Evolutionary conservation across 495 filamentous ascomycete genomes (phyloP).

Genomic region (Hapsidospora chrysogenum): DNA sequence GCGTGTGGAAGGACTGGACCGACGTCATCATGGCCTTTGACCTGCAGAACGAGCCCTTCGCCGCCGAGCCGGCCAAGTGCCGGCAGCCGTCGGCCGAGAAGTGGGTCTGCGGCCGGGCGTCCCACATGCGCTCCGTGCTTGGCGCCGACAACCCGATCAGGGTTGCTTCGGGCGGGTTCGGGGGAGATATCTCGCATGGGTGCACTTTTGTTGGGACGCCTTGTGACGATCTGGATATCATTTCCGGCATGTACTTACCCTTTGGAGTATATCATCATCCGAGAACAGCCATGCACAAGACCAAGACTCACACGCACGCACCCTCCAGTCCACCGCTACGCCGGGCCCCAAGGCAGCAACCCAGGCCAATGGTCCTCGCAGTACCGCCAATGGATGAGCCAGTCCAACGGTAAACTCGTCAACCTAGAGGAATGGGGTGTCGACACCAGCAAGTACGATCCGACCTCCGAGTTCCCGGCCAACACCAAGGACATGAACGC

Average conservation of each 20-base stretch:
- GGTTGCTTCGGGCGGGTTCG: constrained; percentile 12
- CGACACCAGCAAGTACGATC: constrained; percentile 3
- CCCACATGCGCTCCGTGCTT: constrained; percentile 7
- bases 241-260: constrained; percentile 4
- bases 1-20: constrained; percentile 15
- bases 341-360: constrained; percentile 6
- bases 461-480: constrained; percentile 9
- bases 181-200: constrained; percentile 10
- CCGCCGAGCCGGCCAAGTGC: constrained; percentile 6
- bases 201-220: constrained; percentile 9
- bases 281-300: too few species aligned
- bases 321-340: constrained; percentile 10
- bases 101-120: constrained; percentile 17
- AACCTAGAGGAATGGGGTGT: constrained; percentile 14
- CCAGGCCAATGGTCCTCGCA: constrained; percentile 6
- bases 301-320: too few species aligned
- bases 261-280: too few species aligned
- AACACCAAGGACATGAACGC: constrained; percentile 10
- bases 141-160: constrained; percentile 9
- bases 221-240: constrained; percentile 11
- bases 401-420: constrained; percentile 12
- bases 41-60: constrained; percentile 22
- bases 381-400: constrained; percentile 4
- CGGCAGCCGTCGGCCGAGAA: constrained; percentile 10
- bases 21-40: constrained; percentile 24